A percentile compares a stretch with the other conserved stretches of the same genome.
phyloP scores from a whole-genome alignment of 768 basidiomycete genomes.

The Mycena metata region DNA sequence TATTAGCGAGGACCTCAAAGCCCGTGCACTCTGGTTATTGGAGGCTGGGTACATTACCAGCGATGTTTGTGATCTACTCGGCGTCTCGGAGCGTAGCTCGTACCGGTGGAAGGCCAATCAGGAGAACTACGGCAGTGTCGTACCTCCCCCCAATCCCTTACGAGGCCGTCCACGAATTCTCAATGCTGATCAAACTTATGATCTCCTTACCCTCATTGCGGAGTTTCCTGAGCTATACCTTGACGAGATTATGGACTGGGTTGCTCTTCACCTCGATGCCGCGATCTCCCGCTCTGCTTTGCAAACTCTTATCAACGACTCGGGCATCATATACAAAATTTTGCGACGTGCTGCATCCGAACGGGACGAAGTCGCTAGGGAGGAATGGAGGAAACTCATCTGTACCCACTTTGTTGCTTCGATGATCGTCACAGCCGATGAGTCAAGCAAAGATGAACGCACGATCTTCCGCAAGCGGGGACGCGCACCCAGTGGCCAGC shows the following conservation, averaged over 20 bases:
- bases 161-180: constrained; percentile 37
- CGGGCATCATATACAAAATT: constrained; percentile 43
- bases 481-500: constrained; percentile 6
- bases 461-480: constrained; percentile 27
- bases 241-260: constrained; percentile 43
- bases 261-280: constrained; percentile 34
- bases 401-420: constrained; percentile 22
- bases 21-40: constrained; percentile 33
- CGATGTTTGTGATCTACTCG: constrained; percentile 35
- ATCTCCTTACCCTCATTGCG: constrained; percentile 26
- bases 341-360: constrained; percentile 39
- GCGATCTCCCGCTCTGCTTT: constrained; percentile 37
- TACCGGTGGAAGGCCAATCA: constrained; percentile 30
- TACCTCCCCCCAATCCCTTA: constrained; percentile 21
- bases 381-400: constrained; percentile 36
- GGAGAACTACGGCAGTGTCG: constrained; percentile 21
- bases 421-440: constrained; percentile 20
- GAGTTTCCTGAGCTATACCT: constrained; percentile 40
- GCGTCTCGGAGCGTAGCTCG: constrained; percentile 27
- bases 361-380: constrained; percentile 36
- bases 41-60: constrained; percentile 31
- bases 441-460: no score
- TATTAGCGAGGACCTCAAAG: constrained; percentile 38
- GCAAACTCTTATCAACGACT: constrained; percentile 35
- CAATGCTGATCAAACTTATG: constrained; percentile 29